Conservation (phyloP, 176 grass and related monocot species). For the Dendrocalamus sinicus region DNA sequence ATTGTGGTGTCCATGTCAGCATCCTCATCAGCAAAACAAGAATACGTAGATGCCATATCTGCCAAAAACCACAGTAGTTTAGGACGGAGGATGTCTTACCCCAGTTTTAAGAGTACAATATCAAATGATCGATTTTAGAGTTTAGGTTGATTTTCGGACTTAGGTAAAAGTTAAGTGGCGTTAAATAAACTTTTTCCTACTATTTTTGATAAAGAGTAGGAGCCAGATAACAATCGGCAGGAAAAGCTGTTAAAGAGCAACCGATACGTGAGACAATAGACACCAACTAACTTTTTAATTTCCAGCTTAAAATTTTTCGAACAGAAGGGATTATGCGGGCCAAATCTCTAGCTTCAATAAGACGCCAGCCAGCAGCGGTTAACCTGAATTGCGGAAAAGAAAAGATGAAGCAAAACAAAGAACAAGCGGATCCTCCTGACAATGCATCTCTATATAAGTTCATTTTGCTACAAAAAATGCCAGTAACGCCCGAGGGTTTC, state of each 20-base stretch:
- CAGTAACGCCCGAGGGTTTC: constrained; percentile 34
- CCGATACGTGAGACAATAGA: background rate
- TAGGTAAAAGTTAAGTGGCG: too few relatives aligned
- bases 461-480: constrained; percentile 45
- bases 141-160: too few relatives aligned
- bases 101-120: too few relatives aligned
- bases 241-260: background rate
- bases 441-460: constrained; percentile 69
- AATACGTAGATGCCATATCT: too few relatives aligned
- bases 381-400: constrained; percentile 41
- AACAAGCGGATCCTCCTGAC: constrained; percentile 45
- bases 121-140: too few relatives aligned
- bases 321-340: constrained; percentile 7
- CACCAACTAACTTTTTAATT: background rate
- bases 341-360: constrained; percentile 45
- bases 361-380: constrained; percentile 42
- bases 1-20: too few relatives aligned
- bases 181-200: too few relatives aligned
- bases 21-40: too few relatives aligned
- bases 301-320: background rate
- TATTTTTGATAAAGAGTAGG: background rate
- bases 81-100: too few relatives aligned
- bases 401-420: constrained; percentile 30
- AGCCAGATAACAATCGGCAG: background rate
- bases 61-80: too few relatives aligned